Percentiles rank a stretch among this genome's conserved stretches.
These are phyloP conservation scores for Ganoderma boninense DNA, from an alignment of 1,284 basidiomycete genomes.

Conservation along the genomic window DNA sequence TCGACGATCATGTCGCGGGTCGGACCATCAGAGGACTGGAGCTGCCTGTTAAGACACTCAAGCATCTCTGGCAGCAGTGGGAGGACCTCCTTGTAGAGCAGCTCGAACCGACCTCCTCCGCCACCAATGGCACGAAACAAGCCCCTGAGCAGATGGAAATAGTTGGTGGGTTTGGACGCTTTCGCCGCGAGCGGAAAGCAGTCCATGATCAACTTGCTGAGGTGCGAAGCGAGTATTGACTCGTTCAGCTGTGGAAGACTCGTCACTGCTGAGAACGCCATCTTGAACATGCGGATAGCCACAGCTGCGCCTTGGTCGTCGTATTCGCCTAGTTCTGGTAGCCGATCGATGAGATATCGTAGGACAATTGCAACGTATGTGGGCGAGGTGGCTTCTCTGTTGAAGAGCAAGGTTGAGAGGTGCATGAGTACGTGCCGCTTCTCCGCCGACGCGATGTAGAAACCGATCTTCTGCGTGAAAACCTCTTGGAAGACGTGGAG, in stretches of 20 bases:
- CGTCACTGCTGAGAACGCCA: slow-evolving; percentile 93
- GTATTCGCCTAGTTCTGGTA: slow-evolving; percentile 88
- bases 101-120: slow-evolving; percentile 92
- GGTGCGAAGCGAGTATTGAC: slow-evolving; percentile 90
- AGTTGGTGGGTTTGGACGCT: slow-evolving; percentile 90
- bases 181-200: slow-evolving; percentile 96
- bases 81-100: slow-evolving; percentile 96
- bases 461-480: slow-evolving; percentile 90
- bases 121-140: slow-evolving; percentile 98
- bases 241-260: slow-evolving; percentile 86
- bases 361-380: slow-evolving; percentile 95
- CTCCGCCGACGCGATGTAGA: slow-evolving; percentile 85
- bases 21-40: slow-evolving; percentile 81
- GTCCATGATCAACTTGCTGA: slow-evolving; percentile 96
- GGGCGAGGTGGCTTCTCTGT: slow-evolving; percentile 85
- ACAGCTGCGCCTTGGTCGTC: slow-evolving; percentile 85
- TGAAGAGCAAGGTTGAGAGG: slow-evolving; percentile 89
- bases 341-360: slow-evolving; percentile 84
- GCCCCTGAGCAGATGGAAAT: slow-evolving; percentile 93
- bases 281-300: slow-evolving; percentile 94
- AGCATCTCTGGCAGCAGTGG: slow-evolving; percentile 97
- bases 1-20: slow-evolving; percentile 95
- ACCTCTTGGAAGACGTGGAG: slow-evolving; percentile 94
- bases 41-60: slow-evolving; percentile 91
- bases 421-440: slow-evolving; percentile 86